Evolutionary conservation across 2,329 filamentous ascomycete species (phyloP).

Genomic region (Fusarium cicatricum): DNA sequence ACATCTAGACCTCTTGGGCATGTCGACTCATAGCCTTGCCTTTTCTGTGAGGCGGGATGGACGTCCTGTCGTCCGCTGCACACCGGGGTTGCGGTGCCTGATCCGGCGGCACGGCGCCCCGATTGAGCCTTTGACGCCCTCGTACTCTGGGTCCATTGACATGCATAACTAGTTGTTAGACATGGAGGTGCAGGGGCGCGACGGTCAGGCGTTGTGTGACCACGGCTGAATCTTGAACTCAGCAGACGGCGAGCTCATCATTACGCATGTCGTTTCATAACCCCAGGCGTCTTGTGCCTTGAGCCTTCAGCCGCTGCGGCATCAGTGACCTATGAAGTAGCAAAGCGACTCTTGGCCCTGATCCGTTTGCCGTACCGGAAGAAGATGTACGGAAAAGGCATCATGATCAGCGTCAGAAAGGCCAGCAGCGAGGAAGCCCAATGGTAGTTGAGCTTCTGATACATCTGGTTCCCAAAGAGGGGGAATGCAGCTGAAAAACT

Average conservation of each 20-base stretch:
- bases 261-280: background rate
- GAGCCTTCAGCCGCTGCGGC: background rate
- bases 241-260: background rate
- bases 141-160: background rate
- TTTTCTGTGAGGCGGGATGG: background rate
- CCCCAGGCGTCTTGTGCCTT: slow-evolving; percentile 10
- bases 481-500: slow-evolving; percentile 72
- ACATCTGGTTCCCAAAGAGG: slow-evolving; percentile 79
- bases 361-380: slow-evolving; percentile 68
- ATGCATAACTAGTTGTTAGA: background rate
- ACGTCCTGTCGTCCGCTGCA: background rate
- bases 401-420: slow-evolving; percentile 68
- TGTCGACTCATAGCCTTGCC: slow-evolving; percentile 5
- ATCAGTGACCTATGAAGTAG: slow-evolving; percentile 43
- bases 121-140: background rate
- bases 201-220: background rate
- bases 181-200: background rate
- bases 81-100: slow-evolving; percentile 18
- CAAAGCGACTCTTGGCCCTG: slow-evolving; percentile 63
- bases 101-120: slow-evolving; percentile 16
- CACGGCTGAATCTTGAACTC: background rate
- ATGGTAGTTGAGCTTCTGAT: slow-evolving; percentile 71
- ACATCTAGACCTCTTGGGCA: background rate
- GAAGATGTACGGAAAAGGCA: slow-evolving; percentile 71
- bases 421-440: slow-evolving; percentile 72